Base-by-base conservation (phyloP, 2,329 filamentous ascomycete species). In the Diaporthe sp. region DNA sequence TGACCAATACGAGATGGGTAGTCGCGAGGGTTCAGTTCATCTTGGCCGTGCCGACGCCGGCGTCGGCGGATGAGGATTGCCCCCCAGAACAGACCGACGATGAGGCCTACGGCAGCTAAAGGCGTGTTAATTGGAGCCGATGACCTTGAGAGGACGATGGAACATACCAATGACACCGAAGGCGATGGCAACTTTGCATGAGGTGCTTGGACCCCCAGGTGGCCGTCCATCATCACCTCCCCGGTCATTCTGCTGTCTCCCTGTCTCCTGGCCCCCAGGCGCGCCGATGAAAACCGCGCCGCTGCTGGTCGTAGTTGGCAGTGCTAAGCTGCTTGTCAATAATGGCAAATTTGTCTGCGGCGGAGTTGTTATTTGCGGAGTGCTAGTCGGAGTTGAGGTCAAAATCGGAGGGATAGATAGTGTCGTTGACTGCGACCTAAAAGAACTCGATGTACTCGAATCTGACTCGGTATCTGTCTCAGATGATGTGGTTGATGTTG, bases 81-180 rank as follows among this genome's bases (percentile, higher is more conserved):
- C 22, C 19, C 58, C 76, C 74, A 77, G 31, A 76, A 25, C 12
- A 74, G 15, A 6, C 71, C 74, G 12, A 77, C 74, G 8, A 77
- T 39, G 10, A 77, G 67, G 6, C 71, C 71, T 3, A 76, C 28
- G n/a, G 55, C 76, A 49, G 61, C 76, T 77, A 25, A 8, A 61
- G 34, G 2, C 28, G 4, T 46, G 34, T 37, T 34, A n/a, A n/a
- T 13, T 10, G 37, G 0, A 58, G 2, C 2, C 12, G 3, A 12
- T 2, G 1, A n/a, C 1, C 7, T 4, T 25, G 4, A 4, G 34
- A 34, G 22, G 15, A 3, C 12, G 3, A 22, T 1, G 9, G 22
- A 10, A 44, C 74, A 22, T 61, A 77, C 76, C 76, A 12, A 77
- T 34, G 6, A 42, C 60, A 13, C 74, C 76, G 19, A 77, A 76